A percentile compares a stretch with the other conserved stretches of the same genome.
Conservation (phyloP, 371 early-diverging fungal genomes). For the Paramicrosporidium saccamoebae region DNA sequence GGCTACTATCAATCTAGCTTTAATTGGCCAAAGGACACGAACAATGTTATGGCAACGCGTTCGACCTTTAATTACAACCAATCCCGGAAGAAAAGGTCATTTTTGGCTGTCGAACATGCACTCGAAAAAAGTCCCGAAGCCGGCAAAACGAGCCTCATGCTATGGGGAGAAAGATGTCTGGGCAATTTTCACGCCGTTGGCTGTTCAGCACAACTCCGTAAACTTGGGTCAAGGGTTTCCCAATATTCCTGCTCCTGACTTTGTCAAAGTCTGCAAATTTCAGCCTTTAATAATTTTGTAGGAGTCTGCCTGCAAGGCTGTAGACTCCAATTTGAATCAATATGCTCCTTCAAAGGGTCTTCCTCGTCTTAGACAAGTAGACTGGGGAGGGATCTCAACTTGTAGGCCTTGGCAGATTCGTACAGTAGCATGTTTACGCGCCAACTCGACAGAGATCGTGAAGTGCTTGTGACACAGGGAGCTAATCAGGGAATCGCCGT, state of each 20-base stretch:
- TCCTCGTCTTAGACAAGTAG: constrained; percentile 21
- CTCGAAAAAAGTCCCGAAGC: no score
- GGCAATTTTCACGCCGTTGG: constrained; percentile 63
- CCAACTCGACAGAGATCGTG: constrained; percentile 31
- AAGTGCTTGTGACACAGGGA: constrained; percentile 64
- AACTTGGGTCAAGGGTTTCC: constrained; percentile 77
- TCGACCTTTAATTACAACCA: no score
- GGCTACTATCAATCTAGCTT: no score
- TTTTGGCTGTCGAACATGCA: no score
- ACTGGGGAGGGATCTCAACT: neutral
- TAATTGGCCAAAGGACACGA: no score
- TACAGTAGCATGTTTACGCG: constrained; percentile 26
- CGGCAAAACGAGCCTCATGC: no score
- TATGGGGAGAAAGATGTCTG: constrained; percentile 44
- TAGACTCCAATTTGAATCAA: constrained; percentile 27
- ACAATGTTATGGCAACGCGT: no score
- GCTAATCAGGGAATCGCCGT: constrained; percentile 54
- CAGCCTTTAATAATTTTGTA: no score
- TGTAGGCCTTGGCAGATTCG: constrained; percentile 27
- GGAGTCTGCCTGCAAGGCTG: constrained; percentile 32
- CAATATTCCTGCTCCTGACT: constrained; percentile 58
- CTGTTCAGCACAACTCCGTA: constrained; percentile 44
- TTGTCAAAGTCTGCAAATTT: no score
- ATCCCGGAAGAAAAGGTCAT: no score
- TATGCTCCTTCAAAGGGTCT: constrained; percentile 54